phyloP scores from a whole-genome alignment of 2,329 filamentous ascomycete species.

The Epichloe scottii region DNA sequence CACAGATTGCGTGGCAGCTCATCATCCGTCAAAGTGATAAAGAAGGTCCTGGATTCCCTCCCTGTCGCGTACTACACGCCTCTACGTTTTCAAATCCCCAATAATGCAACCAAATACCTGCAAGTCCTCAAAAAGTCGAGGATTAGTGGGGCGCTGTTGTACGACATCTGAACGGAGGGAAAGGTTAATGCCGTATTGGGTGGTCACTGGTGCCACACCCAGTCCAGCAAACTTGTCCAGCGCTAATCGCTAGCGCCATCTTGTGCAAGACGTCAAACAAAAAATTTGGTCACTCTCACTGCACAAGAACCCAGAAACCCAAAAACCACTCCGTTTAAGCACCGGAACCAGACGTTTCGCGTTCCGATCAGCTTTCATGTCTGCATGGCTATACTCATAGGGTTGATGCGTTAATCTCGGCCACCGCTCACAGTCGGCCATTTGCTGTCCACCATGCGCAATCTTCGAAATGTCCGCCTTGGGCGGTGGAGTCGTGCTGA shows the following conservation, averaged over 20 bases:
- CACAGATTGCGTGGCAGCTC: too few species aligned
- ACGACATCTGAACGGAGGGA: too few species aligned
- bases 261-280: conserved; percentile 6
- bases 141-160: too few species aligned
- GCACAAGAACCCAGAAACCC: neutral
- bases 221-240: neutral
- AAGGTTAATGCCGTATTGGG: neutral
- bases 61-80: too few species aligned
- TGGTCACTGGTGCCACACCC: neutral
- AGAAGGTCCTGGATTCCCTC: too few species aligned
- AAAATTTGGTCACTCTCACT: conserved; percentile 6
- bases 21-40: too few species aligned
- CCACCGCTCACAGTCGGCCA: neutral
- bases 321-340: neutral
- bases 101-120: too few species aligned
- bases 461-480: conserved; percentile 68
- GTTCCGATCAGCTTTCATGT: neutral
- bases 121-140: too few species aligned
- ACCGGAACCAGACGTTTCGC: too few species aligned
- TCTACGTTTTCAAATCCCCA: too few species aligned
- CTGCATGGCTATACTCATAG: neutral
- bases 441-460: conserved; percentile 53
- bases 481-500: conserved; percentile 49
- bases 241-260: conserved; percentile 10
- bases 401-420: conserved; percentile 3